Conservation (phyloP, 192 early-diverging fungal species). For the Backusella luteola region DNA sequence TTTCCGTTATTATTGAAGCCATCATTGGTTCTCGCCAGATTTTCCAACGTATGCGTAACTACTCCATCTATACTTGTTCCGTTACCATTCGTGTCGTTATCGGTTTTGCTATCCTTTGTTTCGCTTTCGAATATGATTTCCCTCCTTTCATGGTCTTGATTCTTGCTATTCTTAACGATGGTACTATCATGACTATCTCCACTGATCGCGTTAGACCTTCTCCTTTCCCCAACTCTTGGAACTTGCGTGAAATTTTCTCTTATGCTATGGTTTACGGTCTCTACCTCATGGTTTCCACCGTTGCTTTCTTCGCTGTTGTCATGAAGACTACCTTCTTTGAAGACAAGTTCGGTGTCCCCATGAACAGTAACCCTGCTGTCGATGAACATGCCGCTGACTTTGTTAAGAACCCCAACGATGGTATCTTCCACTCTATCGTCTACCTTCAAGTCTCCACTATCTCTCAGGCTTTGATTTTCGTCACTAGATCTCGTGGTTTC, state of each 20-base stretch:
- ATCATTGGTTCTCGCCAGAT: conserved; percentile 88
- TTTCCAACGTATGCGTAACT: conserved; percentile 95
- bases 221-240: conserved; percentile 82
- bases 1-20: conserved; percentile 86
- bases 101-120: conserved; percentile 65
- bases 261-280: conserved; percentile 83
- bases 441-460: conserved; percentile 70
- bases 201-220: conserved; percentile 81
- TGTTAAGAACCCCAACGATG: conserved; percentile 56
- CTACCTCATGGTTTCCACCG: conserved; percentile 78
- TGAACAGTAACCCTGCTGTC: neutral
- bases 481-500: too few species aligned
- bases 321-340: conserved; percentile 61
- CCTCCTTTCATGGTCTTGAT: conserved; percentile 84
- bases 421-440: conserved; percentile 69
- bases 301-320: conserved; percentile 65
- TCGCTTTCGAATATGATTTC: conserved; percentile 79
- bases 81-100: conserved; percentile 78
- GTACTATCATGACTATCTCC: conserved; percentile 89
- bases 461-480: too few species aligned
- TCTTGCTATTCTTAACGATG: conserved; percentile 89
- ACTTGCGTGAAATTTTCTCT: conserved; percentile 80
- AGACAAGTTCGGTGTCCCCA: conserved; percentile 20
- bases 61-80: conserved; percentile 88
- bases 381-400: neutral